Conservation (phyloP, 1,139 yeast genomes). For the Pichia sp. region DNA sequence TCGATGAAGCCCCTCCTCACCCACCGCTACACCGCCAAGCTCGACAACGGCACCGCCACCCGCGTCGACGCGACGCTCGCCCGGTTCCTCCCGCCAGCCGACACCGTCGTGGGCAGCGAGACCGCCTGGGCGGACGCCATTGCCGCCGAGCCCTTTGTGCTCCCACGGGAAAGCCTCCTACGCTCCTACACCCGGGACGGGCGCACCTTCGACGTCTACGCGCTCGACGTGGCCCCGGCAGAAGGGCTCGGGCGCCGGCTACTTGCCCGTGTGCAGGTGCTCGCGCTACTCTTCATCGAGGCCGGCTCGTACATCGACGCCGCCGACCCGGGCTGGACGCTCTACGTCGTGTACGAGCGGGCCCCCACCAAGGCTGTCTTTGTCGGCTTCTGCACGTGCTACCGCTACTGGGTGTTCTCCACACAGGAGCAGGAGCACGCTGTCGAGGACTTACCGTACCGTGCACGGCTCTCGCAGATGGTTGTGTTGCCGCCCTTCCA, state of each 20-base stretch:
- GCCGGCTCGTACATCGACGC: slow-evolving; percentile 89
- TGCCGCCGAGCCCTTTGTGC: slow-evolving; percentile 43
- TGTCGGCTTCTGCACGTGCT: slow-evolving; percentile 79
- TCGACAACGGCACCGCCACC: slow-evolving; percentile 45
- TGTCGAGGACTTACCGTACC: slow-evolving; percentile 35
- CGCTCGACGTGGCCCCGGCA: slow-evolving; percentile 37
- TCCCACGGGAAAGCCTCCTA: slow-evolving; percentile 44
- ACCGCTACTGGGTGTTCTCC: slow-evolving; percentile 76
- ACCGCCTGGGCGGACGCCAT: slow-evolving; percentile 58
- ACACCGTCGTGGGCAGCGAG: slow-evolving; percentile 61
- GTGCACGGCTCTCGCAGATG: slow-evolving; percentile 86
- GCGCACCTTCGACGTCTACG: slow-evolving; percentile 35
- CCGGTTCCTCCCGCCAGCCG: slow-evolving; percentile 54
- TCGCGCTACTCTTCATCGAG: slow-evolving; percentile 81
- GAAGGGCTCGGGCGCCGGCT: slow-evolving; percentile 42
- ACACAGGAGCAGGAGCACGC: slow-evolving; percentile 55
- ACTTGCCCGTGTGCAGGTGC: slow-evolving; percentile 69
- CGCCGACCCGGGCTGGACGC: slow-evolving; percentile 70
- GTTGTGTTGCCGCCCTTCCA: slow-evolving; percentile 79
- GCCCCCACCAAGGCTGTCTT: slow-evolving; percentile 35
- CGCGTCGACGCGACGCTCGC: slow-evolving; percentile 51
- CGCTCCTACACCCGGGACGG: slow-evolving; percentile 31
- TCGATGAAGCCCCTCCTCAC: slow-evolving; percentile 55
- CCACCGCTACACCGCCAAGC: slow-evolving; percentile 42
- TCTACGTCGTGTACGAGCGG: slow-evolving; percentile 44